A percentile compares a stretch with the other conserved stretches of the same genome.
Evolutionary conservation across 345 rosid species (phyloP).

Genomic region (Atalantia buxifolia): DNA sequence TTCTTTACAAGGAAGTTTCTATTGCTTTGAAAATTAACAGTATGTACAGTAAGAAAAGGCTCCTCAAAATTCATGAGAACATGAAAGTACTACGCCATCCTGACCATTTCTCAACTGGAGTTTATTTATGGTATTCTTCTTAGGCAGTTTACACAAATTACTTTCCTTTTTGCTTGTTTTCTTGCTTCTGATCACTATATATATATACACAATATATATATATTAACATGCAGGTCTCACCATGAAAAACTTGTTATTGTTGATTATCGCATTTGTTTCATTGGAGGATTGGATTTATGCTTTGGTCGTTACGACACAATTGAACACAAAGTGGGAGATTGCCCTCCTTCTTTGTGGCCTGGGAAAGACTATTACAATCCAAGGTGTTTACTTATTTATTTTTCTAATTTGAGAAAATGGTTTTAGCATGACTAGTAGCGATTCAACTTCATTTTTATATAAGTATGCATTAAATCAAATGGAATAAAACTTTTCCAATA

Average conservation of each 20-base stretch:
- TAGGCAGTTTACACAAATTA: neutral
- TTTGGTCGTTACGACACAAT: slow-evolving; percentile 84
- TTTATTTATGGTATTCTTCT: slow-evolving; percentile 67
- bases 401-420: neutral
- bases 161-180: neutral
- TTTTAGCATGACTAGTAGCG: neutral
- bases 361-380: slow-evolving; percentile 97
- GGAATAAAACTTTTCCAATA: neutral
- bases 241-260: slow-evolving; percentile 88
- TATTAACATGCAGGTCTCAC: slow-evolving; percentile 66
- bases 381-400: slow-evolving; percentile 37
- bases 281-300: slow-evolving; percentile 92
- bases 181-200: slow-evolving; percentile 13
- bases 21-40: slow-evolving; percentile 89
- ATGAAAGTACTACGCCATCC: slow-evolving; percentile 87
- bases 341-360: slow-evolving; percentile 71
- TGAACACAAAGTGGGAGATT: slow-evolving; percentile 77
- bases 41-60: slow-evolving; percentile 72
- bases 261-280: slow-evolving; percentile 77
- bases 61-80: slow-evolving; percentile 75
- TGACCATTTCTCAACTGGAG: slow-evolving; percentile 72
- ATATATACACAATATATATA: neutral
- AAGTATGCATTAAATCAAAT: neutral
- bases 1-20: slow-evolving; percentile 88
- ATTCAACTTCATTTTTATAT: neutral